Evolutionary conservation across 2,329 filamentous ascomycete genomes (phyloP).

Genomic region (Trichoderma sp.): DNA sequence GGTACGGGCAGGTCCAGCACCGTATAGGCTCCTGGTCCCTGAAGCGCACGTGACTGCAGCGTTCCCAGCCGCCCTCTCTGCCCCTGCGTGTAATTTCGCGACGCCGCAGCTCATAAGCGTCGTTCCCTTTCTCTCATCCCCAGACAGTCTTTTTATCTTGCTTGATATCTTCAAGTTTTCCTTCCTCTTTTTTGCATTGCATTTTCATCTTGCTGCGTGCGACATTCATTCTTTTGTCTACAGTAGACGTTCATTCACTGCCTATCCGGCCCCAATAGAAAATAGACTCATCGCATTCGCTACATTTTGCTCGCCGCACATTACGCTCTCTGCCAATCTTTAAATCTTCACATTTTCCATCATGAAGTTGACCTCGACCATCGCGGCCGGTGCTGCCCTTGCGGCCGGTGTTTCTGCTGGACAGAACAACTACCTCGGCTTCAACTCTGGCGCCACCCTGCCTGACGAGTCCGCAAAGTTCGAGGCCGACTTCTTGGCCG

Average conservation of each 20-base stretch:
- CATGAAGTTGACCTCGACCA: conserved; percentile 51
- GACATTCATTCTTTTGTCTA: conserved; percentile 21
- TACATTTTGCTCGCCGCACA: conserved; percentile 11
- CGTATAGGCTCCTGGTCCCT: neutral
- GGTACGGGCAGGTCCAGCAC: conserved; percentile 3
- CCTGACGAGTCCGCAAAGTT: conserved; percentile 56
- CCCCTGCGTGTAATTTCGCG: conserved; percentile 25
- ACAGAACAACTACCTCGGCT: conserved; percentile 55
- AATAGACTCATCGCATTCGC: conserved; percentile 16
- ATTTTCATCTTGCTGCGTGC: conserved; percentile 12
- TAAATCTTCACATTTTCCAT: conserved; percentile 36
- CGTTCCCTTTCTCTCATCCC: conserved; percentile 8
- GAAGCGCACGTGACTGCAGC: conserved; percentile 14
- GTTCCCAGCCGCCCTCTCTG: neutral
- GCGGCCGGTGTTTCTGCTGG: conserved; percentile 47
- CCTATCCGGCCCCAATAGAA: conserved; percentile 9
- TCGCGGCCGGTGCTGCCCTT: conserved; percentile 45
- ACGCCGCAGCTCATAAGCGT: conserved; percentile 20
- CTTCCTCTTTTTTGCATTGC: conserved; percentile 23
- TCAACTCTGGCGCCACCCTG: conserved; percentile 56
- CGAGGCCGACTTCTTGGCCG: conserved; percentile 53
- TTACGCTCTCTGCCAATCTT: conserved; percentile 13
- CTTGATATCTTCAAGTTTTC: conserved; percentile 10
- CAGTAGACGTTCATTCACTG: conserved; percentile 19
- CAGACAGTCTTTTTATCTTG: conserved; percentile 1